Percentiles rank a stretch among this genome's conserved stretches.
Evolutionary conservation across 73 alveolate genomes (phyloP).

Genomic region (Paramecium pentaurelia): DNA sequence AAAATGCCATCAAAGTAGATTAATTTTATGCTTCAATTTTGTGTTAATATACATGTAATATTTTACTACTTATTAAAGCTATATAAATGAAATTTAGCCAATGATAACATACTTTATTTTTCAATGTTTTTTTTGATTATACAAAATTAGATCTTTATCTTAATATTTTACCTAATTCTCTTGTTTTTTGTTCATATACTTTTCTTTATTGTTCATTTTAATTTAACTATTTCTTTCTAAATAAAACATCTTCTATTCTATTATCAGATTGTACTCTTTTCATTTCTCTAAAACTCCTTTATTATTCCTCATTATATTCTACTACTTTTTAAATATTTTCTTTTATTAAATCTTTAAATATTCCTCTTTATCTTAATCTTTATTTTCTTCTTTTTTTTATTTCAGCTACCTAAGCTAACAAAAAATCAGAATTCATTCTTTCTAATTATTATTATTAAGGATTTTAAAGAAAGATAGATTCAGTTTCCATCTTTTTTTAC

Average conservation of each 20-base stretch:
- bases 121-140: background rate
- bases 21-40: background rate
- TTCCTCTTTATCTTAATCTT: background rate
- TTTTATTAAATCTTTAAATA: background rate
- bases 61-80: background rate
- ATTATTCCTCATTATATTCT: background rate
- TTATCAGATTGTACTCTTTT: background rate
- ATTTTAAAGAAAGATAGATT: background rate
- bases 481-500: background rate
- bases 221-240: background rate
- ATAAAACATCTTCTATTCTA: constrained; percentile 29
- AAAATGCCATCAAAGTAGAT: constrained; percentile 38
- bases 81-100: background rate
- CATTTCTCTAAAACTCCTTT: constrained; percentile 12
- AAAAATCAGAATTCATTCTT: background rate
- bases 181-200: background rate
- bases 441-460: background rate
- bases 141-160: background rate
- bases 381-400: constrained; percentile 15
- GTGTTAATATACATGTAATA: background rate
- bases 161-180: background rate
- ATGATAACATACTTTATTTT: constrained; percentile 18
- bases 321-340: background rate
- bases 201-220: background rate
- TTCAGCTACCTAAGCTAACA: constrained; percentile 9